Evolutionary conservation across 495 filamentous ascomycete genomes (phyloP).

Genomic region (Penicillium atrosanguineum): DNA sequence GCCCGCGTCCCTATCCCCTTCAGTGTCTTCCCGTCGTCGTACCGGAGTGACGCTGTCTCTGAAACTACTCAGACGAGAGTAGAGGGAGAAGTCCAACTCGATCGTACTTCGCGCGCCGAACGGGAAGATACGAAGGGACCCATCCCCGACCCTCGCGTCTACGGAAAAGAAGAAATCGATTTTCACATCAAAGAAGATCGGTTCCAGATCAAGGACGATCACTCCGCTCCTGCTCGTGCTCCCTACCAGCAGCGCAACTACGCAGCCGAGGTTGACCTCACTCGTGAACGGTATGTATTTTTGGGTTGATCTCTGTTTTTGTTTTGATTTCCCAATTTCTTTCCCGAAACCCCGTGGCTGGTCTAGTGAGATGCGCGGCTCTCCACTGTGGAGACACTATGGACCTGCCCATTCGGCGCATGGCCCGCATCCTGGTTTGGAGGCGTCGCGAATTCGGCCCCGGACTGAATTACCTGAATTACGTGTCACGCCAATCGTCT

Average conservation of each 20-base stretch:
- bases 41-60: slow-evolving; percentile 85
- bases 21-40: slow-evolving; percentile 99
- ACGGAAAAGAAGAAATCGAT: slow-evolving; percentile 79
- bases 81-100: slow-evolving; percentile 85
- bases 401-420: neutral
- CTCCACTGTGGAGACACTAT: neutral
- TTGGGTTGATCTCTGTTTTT: slow-evolving; percentile 9
- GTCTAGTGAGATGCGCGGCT: neutral
- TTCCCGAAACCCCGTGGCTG: neutral
- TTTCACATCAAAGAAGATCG: slow-evolving; percentile 61
- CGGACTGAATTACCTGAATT: slow-evolving; percentile 41
- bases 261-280: slow-evolving; percentile 51
- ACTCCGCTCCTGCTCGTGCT: neutral
- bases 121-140: slow-evolving; percentile 85
- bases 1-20: slow-evolving; percentile 98
- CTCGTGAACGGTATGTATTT: slow-evolving; percentile 52
- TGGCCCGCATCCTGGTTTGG: neutral
- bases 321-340: slow-evolving; percentile 15
- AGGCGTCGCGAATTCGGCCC: slow-evolving; percentile 28
- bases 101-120: slow-evolving; percentile 77
- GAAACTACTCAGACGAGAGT: slow-evolving; percentile 75
- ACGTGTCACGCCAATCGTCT: slow-evolving; percentile 36
- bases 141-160: slow-evolving; percentile 63
- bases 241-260: slow-evolving; percentile 17
- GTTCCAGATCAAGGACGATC: neutral